Conservation (phyloP, 1,139 yeast genomes). For the Diutina ranongensis region DNA sequence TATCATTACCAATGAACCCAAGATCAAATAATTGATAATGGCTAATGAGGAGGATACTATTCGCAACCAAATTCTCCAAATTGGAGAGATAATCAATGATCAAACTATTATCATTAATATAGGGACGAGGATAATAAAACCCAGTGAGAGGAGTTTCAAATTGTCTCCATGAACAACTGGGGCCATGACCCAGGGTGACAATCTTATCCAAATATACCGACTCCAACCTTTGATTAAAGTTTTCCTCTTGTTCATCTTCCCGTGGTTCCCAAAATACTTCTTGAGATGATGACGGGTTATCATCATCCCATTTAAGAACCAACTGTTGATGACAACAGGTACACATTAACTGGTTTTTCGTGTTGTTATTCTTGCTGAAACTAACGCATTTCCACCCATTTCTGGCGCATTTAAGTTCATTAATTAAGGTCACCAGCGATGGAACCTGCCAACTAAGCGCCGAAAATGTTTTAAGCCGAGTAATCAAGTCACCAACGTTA, state of each 20-base stretch:
- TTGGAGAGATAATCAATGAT: neutral
- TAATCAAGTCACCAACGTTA: neutral
- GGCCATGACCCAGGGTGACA: neutral
- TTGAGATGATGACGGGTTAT: neutral
- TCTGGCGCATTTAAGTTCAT: conserved; percentile 2
- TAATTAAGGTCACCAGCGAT: neutral
- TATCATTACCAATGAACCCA: neutral
- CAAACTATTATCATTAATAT: neutral
- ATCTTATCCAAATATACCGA: neutral
- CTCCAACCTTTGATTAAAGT: neutral
- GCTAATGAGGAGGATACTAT: neutral
- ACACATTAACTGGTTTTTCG: conserved; percentile 2
- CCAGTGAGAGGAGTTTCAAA: conserved; percentile 1
- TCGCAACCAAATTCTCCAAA: neutral
- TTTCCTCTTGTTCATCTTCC: neutral
- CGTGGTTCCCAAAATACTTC: neutral
- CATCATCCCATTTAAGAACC: conserved; percentile 3
- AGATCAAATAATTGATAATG: neutral
- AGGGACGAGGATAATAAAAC: conserved; percentile 5
- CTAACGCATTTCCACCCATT: conserved; percentile 1
- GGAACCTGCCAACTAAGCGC: conserved; percentile 4
- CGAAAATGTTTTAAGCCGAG: neutral
- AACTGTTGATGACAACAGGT: neutral
- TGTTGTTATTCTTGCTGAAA: neutral
- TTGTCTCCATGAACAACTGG: conserved; percentile 3